Base-by-base conservation (phyloP, 2,329 filamentous ascomycete genomes). In the Ilyonectria mors-panacis region DNA sequence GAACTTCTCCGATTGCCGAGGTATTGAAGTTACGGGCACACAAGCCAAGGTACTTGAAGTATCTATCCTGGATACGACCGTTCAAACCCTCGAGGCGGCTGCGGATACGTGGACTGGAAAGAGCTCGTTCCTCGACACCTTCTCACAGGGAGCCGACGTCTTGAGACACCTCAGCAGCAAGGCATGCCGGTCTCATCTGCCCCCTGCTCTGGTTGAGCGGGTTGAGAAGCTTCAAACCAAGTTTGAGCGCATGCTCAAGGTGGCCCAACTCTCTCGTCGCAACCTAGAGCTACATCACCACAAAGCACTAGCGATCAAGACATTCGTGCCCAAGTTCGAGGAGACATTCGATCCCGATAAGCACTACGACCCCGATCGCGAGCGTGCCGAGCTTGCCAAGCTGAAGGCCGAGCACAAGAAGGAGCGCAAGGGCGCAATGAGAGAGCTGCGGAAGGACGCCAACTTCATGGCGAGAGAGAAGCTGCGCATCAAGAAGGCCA, bases 331-430 rank as follows among this genome's bases (percentile, higher is more conserved):
- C 81, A 97, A 97, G 81, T 99, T 98, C 83, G 96, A 98, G 83
- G 95, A 98, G 79, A 88, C 89, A 65, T 99, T 94, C 88, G 96
- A 97, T 80, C 96, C 96, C 3, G 90, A 93, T 84, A 95, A 94
- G 84, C 96, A 98, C 87, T 98, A 99, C 88, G 97, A 99, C 78
- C 94, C 94, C 1, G 93, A 99, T 82, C 92, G 91, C 73, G 94
- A 97, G 81, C 93, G 96, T 37, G 92, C 93, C 23, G 94, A 98
- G 78, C 83, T 93, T 68, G 91, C 91, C 78, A 96, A 95, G 81
- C 88, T 99, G 77, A 91, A 91, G 83, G 91, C 91, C 69, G 95
- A 98, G 85, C 93, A 95, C 88, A 97, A 97, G 90, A 90, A 93
- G 78, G 96, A 99, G 87, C 89, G 90, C 81, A 99, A 99, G 89